Evolutionary conservation across 2,329 filamentous ascomycete species (phyloP), one percentile per base, ranked within the genome.

Genomic region (Botryotinia convoluta): DNA sequence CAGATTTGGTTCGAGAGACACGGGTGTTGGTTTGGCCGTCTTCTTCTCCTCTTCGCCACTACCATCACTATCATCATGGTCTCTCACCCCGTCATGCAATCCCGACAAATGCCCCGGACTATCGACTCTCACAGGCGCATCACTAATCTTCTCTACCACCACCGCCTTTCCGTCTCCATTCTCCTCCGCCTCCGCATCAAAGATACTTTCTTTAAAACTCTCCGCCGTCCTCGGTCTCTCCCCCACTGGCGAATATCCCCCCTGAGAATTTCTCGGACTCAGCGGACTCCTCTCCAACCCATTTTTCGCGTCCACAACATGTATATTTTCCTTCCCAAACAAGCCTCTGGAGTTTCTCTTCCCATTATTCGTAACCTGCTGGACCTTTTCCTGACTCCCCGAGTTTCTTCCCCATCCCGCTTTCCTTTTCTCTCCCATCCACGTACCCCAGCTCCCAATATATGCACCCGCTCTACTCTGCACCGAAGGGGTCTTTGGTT

Each of bases 371-470:
- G 71, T 70, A 79, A 91, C 92, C 76, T 91, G 86, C 83, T 94
- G 95, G 83, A 96, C 92, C 68, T 90, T 90, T 2, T 90, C 90
- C 90, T 90, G 92, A 0, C 85, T 83, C 2, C 90, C 89, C 90
- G 90, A 92, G 77, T 89, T 76, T 35, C 78, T 72, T 18, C 80
- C 80, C 79, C 79, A 81, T 0, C 79, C 80, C 8, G 73, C 69
- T 79, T 91, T 92, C 75, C 91, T 86, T 84, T 95, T 95, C 83
- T 96, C 92, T 68, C 90, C 90, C 2, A 90, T 90, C 90, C 90
- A 92, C 0, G 85, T 83, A 1, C 90, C 89, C 90, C 90, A 92
- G 77, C 89, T 91, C 57, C 89, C 90, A 77, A 92, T 87, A 80
- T 91, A 92, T 7, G 89, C 86, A 60, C 88, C 86, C 2, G 90